A percentile compares a stretch with the other conserved stretches of the same genome.
phyloP scores from a whole-genome alignment of 1,284 basidiomycete genomes.

The Pterula multifida region DNA sequence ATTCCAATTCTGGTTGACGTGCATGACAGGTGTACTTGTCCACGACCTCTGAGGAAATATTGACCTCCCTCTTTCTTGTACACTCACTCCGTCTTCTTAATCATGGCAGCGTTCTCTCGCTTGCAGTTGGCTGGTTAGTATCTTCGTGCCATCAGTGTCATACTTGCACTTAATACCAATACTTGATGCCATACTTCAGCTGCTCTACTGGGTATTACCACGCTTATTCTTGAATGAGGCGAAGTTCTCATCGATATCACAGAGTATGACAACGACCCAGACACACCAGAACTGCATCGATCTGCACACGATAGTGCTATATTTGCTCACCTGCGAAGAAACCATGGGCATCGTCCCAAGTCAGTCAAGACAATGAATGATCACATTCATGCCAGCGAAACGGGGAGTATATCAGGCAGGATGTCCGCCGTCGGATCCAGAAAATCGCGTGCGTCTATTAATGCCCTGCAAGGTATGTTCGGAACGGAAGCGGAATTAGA shows the following conservation, averaged over 20 bases:
- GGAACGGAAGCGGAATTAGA: conserved; percentile 35
- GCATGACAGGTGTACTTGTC: background rate
- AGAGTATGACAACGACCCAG: conserved; percentile 78
- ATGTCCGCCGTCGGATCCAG: conserved; percentile 27
- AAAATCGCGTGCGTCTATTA: conserved; percentile 38
- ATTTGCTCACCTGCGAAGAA: conserved; percentile 59
- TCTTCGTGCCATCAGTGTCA: no score
- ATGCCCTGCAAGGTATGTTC: conserved; percentile 61
- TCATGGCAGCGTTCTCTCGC: conserved; percentile 51
- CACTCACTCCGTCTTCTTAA: background rate
- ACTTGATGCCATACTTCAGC: conserved; percentile 20
- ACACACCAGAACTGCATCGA: conserved; percentile 45
- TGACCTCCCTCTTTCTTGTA: background rate
- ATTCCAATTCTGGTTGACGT: no score
- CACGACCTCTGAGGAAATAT: background rate
- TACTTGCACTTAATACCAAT: no score
- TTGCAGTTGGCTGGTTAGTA: conserved; percentile 46
- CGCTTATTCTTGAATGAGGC: conserved; percentile 5
- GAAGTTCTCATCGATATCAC: conserved; percentile 6
- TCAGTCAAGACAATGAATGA: conserved; percentile 37
- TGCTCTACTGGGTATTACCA: conserved; percentile 51
- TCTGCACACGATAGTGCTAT: conserved; percentile 75
- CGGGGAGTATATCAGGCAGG: conserved; percentile 29
- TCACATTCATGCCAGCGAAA: conserved; percentile 52
- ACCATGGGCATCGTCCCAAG: conserved; percentile 28